Base-by-base conservation (phyloP, 163 green algal genomes). In the Chlorella variabilis region DNA sequence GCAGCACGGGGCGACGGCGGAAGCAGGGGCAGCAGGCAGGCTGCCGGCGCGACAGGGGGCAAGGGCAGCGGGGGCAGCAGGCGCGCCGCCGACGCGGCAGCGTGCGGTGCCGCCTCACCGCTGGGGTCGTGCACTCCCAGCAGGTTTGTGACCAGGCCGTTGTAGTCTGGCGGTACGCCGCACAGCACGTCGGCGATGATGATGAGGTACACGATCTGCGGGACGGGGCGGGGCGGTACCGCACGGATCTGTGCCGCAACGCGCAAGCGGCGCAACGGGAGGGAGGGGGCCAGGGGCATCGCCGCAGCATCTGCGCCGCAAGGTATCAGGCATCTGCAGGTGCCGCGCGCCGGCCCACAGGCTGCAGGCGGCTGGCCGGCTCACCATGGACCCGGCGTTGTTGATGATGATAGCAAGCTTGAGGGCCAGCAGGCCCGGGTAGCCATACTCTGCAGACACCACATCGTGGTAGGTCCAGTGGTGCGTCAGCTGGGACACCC, bases 141-240 rank as follows among this genome's bases (percentile, higher is more conserved):
- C 73, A 87, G 62, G 31, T 89, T 90, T 29, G 84, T 89, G 38
- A 90, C 68, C 4, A 90, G 66, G 7, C 86, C 86, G 58, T 79
- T 87, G 59, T 85, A 90, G 49, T 85, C 39, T 9, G 86, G 86
- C 6, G 84, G 31, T 36, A 85, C 84, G 38, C 86, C 86, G n/a
- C 80, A 70, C 58, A 90, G 67, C 58, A 90, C 79, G 36, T 90
- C 86, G n/a, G 66, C 86, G 11, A 90, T 89, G 42, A 90, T 90
- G 66, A 90, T 89, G 7, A 89, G 65, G 68, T 90, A 90, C 23
- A 89, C 80, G 33, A 90, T 87, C 75, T 81, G 75, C 1, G 21
- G 34, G 34, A 25, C 8, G 4, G 45, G 23, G 31, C 11, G 17
- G 34, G 17, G 45, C 45, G 11, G 11, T 54, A 54, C n/a, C n/a